Conservation (phyloP, 164 flowering plant genomes). For the Vitis amurensis region DNA sequence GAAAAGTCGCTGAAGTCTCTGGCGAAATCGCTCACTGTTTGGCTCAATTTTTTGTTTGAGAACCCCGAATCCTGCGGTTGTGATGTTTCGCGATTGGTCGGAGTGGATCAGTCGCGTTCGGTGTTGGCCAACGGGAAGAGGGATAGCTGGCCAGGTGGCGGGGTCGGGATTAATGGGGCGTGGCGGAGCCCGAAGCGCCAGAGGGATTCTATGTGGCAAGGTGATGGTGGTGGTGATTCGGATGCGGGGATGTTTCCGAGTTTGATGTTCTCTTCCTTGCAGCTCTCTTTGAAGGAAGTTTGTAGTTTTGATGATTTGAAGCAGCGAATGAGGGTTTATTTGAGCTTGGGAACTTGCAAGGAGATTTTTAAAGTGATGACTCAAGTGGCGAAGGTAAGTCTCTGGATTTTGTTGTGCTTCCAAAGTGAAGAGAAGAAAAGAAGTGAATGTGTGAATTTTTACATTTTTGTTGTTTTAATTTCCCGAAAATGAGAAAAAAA, state of each 20-base stretch:
- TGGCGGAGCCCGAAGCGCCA: constrained; percentile 79
- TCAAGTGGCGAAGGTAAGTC: constrained; percentile 69
- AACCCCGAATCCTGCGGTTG: constrained; percentile 81
- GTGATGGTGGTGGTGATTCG: constrained; percentile 9
- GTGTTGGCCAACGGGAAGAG: constrained; percentile 49
- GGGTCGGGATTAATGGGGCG: constrained; percentile 40
- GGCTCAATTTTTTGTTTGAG: constrained; percentile 84
- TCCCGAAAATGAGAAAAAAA: too few relatives aligned
- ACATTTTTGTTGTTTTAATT: too few relatives aligned
- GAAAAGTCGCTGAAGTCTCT: constrained; percentile 60
- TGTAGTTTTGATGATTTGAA: constrained; percentile 91
- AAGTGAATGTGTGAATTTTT: too few relatives aligned
- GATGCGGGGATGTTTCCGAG: constrained; percentile 19
- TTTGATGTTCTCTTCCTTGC: constrained; percentile 33
- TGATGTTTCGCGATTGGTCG: constrained; percentile 11
- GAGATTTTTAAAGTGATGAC: constrained; percentile 71
- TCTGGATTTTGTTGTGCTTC: constrained; percentile 1
- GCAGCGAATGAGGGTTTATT: constrained; percentile 65
- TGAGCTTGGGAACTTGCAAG: constrained; percentile 61
- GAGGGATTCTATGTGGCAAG: constrained; percentile 43
- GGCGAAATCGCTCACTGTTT: constrained; percentile 65
- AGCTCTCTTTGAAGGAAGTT: constrained; percentile 61
- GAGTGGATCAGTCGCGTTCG: constrained; percentile 3
- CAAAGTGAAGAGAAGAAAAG: too few relatives aligned
- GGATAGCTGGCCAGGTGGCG: constrained; percentile 34